Percentiles rank a stretch among this genome's conserved stretches.
These are phyloP conservation scores for Ephemerocybe angulata DNA, from an alignment of 768 basidiomycete species.

Conservation along the genomic window DNA sequence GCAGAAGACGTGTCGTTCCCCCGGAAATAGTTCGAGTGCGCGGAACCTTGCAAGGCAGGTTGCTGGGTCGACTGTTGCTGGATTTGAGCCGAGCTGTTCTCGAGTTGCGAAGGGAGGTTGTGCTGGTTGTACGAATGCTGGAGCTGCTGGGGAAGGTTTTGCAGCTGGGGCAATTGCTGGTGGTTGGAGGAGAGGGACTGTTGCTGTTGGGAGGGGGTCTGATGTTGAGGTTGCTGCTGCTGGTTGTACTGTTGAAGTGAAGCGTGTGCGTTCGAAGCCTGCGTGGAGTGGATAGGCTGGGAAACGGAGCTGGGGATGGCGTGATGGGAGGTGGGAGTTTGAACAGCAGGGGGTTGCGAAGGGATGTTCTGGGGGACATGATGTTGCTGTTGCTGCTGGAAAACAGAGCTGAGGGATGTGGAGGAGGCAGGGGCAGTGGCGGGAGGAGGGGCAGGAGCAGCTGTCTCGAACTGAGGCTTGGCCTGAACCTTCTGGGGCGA, in stretches of 20 bases:
- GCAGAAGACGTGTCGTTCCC: slow-evolving; percentile 49
- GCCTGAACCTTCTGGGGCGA: slow-evolving; percentile 21
- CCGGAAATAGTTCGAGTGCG: slow-evolving; percentile 63
- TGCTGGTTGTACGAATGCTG: slow-evolving; percentile 61
- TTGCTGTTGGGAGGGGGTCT: slow-evolving; percentile 30
- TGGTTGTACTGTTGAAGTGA: slow-evolving; percentile 40
- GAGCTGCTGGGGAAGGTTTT: slow-evolving; percentile 39
- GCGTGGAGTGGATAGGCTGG: slow-evolving; percentile 34
- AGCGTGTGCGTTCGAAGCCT: slow-evolving; percentile 18
- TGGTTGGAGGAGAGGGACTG: slow-evolving; percentile 27
- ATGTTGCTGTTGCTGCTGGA: slow-evolving; percentile 41
- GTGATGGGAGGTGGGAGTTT: slow-evolving; percentile 27
- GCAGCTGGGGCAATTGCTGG: slow-evolving; percentile 32
- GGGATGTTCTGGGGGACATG: slow-evolving; percentile 30
- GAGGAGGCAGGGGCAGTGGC: slow-evolving; percentile 39
- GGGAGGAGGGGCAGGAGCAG: slow-evolving; percentile 33
- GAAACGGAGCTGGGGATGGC: slow-evolving; percentile 35
- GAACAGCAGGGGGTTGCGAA: slow-evolving; percentile 20
- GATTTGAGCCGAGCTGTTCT: slow-evolving; percentile 21
- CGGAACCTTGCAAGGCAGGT: slow-evolving; percentile 24
- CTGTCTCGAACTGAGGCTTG: slow-evolving; percentile 28
- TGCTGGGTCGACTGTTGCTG: slow-evolving; percentile 42
- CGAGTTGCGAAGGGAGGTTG: slow-evolving; percentile 50
- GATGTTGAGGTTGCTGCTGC: slow-evolving; percentile 34
- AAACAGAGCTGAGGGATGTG: slow-evolving; percentile 39